These are phyloP conservation scores for Chrysanthemum lavandulifolium DNA, from an alignment of 129 eudicot genomes.

Conservation along the genomic window DNA sequence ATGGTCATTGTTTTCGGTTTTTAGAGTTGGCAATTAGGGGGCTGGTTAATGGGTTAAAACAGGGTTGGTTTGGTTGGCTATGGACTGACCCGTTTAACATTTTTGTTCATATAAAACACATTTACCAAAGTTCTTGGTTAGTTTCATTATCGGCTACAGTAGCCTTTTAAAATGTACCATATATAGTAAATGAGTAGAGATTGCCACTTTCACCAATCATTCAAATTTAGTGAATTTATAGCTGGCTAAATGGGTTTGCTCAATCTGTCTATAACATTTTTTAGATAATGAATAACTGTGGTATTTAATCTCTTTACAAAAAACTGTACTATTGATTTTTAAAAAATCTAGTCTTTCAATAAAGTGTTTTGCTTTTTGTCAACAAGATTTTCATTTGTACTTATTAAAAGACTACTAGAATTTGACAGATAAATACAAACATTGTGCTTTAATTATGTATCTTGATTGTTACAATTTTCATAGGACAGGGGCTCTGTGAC, in stretches of 20 bases:
- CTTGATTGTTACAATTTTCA: neutral
- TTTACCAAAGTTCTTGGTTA: neutral
- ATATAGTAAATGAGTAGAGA: neutral
- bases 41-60: neutral
- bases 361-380: too few species aligned
- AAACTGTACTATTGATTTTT: neutral
- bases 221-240: neutral
- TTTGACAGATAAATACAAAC: neutral
- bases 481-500: neutral
- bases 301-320: neutral
- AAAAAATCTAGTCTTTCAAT: too few species aligned
- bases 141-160: neutral
- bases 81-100: constrained; percentile 1
- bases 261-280: neutral
- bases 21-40: neutral
- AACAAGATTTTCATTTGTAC: too few species aligned
- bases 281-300: neutral
- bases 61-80: neutral
- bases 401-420: too few species aligned
- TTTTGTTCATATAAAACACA: neutral
- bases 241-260: neutral
- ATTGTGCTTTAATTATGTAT: neutral
- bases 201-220: neutral
- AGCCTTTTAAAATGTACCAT: neutral
- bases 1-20: neutral